Percentiles rank a stretch among this genome's conserved stretches.
Conservation (phyloP, 2,329 filamentous ascomycete genomes). For the Alternaria triticina region DNA sequence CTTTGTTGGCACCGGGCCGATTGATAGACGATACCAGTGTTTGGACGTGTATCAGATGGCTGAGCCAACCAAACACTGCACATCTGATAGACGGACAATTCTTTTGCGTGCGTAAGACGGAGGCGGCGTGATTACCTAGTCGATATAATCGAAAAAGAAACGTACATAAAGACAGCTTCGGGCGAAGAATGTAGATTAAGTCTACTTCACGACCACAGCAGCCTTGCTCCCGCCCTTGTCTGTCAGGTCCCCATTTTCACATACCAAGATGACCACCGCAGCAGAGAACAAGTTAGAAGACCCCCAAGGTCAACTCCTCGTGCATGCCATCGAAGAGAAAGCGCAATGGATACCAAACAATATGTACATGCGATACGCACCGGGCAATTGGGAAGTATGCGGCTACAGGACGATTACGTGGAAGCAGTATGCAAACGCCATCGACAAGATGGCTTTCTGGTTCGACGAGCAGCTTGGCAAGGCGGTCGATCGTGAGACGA, state of each 20-base stretch:
- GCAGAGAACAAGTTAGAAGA: neutral
- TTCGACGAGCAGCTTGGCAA: constrained; percentile 22
- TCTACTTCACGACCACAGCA: neutral
- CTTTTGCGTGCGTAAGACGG: neutral
- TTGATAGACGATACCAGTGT: neutral
- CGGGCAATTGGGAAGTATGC: neutral
- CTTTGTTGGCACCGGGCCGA: neutral
- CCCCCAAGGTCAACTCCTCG: constrained; percentile 3
- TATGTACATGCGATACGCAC: constrained; percentile 21
- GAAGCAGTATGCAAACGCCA: neutral
- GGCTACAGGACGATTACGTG: neutral
- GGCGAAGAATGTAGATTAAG: neutral
- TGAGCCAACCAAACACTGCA: too few relatives aligned
- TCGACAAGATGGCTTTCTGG: constrained; percentile 26
- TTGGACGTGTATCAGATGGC: neutral
- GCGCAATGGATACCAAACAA: constrained; percentile 15
- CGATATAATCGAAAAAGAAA: neutral
- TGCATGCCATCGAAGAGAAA: constrained; percentile 24
- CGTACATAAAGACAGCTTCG: neutral
- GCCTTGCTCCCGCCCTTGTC: neutral
- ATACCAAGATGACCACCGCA: neutral
- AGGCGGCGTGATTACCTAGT: neutral
- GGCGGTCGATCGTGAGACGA: constrained; percentile 5
- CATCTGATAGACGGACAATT: too few relatives aligned
- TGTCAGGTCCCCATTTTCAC: neutral